Evolutionary conservation across 2,329 filamentous ascomycete genomes (phyloP), one percentile per base, ranked within the genome.

Genomic region (Aureobasidium subglaciale): DNA sequence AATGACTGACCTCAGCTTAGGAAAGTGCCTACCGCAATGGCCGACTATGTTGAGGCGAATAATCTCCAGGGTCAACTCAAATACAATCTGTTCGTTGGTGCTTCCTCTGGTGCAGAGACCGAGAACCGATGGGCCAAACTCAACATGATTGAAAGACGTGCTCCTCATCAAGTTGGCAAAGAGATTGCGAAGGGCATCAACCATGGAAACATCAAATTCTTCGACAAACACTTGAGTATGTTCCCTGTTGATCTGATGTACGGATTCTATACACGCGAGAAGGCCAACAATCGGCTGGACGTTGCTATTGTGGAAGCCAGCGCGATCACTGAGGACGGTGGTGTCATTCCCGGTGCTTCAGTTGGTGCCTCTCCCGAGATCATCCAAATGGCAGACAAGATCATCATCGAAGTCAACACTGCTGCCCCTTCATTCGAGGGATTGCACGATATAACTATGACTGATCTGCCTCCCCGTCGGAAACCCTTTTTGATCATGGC

Each of bases 381-480:
- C 54, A 79, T 95, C 46, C 89, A 95, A 73, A 89, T 95, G 82
- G 88, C 90, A 50, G 88, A 95, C 69, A 95, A 95, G 80, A 83
- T 95, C 72, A 90, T 95, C 66, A 88, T 95, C 66, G 90, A 95
- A 75, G 87, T 95, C 73, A 95, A 95, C 77, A 95, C 90, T 0
- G 77, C 89, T 1, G 82, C 88, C 49, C 90, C 90, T 5, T 89
- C 83, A 40, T 91, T 95, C 66, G 86, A 93, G 70, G 90, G 89
- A 52, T 80, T 95, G 16, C 90, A 95, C 77, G 90, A 95, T 66
- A 95, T 95, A 68, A 90, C 87, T 59, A 86, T 91, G 80, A 89
- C 86, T n/a, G 87, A 93, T 62, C 75, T 91, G 10, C 90, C 90
- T 16, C 90, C 90, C 2, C 74, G 78, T 61, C 80, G 89, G 63